These are phyloP conservation scores for Solanum ossicruentum DNA, from an alignment of 257 asterid genomes.

Conservation along the genomic window DNA sequence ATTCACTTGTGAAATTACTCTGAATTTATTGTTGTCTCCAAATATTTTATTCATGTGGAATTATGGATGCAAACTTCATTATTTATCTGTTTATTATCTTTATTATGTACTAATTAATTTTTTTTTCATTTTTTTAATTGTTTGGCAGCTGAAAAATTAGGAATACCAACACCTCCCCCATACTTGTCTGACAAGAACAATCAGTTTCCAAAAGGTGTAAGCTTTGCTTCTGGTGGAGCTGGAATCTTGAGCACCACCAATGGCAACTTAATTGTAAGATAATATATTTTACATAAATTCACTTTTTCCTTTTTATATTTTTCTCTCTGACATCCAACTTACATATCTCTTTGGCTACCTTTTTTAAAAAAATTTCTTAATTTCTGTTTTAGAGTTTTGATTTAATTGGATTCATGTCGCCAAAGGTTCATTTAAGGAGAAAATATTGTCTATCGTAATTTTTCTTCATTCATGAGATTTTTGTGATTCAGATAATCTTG, in stretches of 20 bases:
- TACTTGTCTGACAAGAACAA: conserved; percentile 38
- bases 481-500: too few species aligned
- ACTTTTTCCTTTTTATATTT: not conserved
- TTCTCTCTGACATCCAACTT: too few species aligned
- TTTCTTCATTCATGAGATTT: too few species aligned
- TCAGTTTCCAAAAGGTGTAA: conserved; percentile 45
- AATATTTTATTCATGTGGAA: not conserved
- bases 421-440: not conserved
- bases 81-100: not conserved
- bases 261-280: conserved; percentile 29
- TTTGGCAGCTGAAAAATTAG: conserved; percentile 60
- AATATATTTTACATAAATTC: too few species aligned
- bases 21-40: not conserved
- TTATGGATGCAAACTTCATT: not conserved
- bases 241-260: conserved; percentile 54
- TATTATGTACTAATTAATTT: not conserved
- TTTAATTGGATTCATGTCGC: not conserved
- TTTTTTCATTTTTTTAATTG: not conserved
- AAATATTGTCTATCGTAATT: not conserved
- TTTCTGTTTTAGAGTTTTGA: not conserved
- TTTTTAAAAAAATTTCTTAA: too few species aligned
- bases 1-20: accelerated
- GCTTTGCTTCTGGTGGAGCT: conserved; percentile 85
- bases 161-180: conserved; percentile 56
- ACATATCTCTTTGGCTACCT: too few species aligned